Percentiles rank a stretch among this genome's conserved stretches.
Conservation (phyloP, 2,329 filamentous ascomycete species). For the Penicillium sp. region DNA sequence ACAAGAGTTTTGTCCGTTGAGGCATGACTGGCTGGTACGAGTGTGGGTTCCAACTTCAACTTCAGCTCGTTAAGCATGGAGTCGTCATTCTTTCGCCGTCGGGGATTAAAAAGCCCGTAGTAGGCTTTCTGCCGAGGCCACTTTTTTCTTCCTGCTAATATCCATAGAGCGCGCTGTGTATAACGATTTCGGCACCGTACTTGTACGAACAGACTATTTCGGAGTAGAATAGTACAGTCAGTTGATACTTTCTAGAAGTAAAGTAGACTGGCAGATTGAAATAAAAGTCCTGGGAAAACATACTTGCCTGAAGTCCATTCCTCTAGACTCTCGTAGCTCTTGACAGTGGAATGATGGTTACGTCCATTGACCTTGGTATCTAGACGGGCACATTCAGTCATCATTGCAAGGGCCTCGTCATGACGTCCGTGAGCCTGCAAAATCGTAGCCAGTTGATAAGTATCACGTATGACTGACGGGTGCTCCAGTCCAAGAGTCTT, state of each 20-base stretch:
- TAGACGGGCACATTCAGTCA: background rate
- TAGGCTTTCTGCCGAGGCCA: background rate
- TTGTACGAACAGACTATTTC: background rate
- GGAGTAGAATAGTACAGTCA: background rate
- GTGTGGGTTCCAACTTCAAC: background rate
- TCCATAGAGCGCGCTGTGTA: background rate
- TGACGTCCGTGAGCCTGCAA: background rate
- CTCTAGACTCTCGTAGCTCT: background rate
- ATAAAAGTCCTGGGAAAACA: background rate
- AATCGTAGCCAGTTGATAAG: background rate
- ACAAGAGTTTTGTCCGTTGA: background rate
- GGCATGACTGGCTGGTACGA: too few relatives aligned
- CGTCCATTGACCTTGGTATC: background rate
- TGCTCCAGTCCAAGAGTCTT: background rate
- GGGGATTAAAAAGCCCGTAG: background rate
- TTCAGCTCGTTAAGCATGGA: background rate
- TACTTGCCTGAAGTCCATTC: background rate
- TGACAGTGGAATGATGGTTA: background rate
- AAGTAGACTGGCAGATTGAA: too few relatives aligned
- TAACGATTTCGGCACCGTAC: background rate
- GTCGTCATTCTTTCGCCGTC: background rate
- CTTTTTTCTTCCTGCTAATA: background rate
- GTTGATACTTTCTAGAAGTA: background rate
- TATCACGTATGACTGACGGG: background rate
- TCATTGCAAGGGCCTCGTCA: background rate